Conservation (phyloP, 2,329 filamentous ascomycete genomes). For the Aspergillus flavus region DNA sequence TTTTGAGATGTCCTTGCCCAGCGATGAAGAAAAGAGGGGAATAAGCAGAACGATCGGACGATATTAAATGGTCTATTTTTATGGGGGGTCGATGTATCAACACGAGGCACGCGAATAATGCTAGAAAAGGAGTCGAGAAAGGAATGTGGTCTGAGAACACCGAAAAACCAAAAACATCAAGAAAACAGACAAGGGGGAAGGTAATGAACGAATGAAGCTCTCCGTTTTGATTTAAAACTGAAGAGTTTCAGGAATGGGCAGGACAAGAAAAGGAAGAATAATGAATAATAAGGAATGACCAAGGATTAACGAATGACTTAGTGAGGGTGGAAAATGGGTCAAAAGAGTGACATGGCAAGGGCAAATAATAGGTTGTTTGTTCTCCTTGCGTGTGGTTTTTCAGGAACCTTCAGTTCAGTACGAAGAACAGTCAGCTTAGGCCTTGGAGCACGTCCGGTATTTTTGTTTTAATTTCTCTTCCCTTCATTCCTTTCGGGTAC, state of each 20-base stretch:
- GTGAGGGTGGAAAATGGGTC: conserved; percentile 25
- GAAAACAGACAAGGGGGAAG: conserved; percentile 12
- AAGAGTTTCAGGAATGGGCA: conserved; percentile 13
- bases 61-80: neutral
- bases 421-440: neutral
- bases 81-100: neutral
- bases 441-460: neutral
- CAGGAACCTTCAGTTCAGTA: neutral
- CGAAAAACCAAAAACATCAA: conserved; percentile 18
- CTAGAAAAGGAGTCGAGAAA: conserved; percentile 21
- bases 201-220: conserved; percentile 15
- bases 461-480: neutral
- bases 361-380: conserved; percentile 15
- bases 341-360: conserved; percentile 32
- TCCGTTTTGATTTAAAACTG: neutral
- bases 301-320: conserved; percentile 35
- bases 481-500: neutral
- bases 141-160: conserved; percentile 16
- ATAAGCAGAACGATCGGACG: neutral
- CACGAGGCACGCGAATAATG: conserved; percentile 4
- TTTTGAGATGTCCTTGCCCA: conserved; percentile 6
- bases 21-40: conserved; percentile 10
- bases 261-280: neutral
- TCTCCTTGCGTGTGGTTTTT: neutral
- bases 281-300: neutral